Evolutionary conservation across 2,329 filamentous ascomycete genomes (phyloP).

Genomic region (Neonectria punicea): DNA sequence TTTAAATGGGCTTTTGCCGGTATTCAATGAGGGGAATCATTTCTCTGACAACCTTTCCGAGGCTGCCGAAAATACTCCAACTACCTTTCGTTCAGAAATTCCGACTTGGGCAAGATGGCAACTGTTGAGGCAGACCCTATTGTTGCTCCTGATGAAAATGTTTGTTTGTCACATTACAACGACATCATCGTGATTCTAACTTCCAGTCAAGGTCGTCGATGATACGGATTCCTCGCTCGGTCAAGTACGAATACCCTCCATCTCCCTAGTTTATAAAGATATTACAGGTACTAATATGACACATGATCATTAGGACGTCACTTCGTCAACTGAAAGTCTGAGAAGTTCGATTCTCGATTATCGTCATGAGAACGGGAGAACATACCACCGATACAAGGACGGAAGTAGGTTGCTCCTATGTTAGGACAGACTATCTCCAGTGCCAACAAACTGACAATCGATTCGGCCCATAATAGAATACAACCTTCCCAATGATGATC

Average conservation of each 20-base stretch:
- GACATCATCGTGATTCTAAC: background rate
- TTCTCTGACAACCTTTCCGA: background rate
- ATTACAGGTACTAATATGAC: background rate
- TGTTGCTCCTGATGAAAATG: background rate
- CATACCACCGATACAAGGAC: conserved; percentile 18
- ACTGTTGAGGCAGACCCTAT: background rate
- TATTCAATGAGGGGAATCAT: background rate
- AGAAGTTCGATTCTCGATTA: conserved; percentile 19
- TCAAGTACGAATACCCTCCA: background rate
- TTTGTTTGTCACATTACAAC: background rate
- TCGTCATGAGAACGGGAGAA: conserved; percentile 11
- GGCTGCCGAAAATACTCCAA: too few relatives aligned
- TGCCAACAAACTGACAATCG: background rate
- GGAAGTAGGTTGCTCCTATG: conserved; percentile 1
- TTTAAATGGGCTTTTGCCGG: background rate
- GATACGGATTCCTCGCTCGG: background rate
- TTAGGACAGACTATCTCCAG: background rate
- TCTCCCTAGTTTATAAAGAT: background rate
- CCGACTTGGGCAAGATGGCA: background rate
- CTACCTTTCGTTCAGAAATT: background rate
- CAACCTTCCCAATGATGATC: conserved; percentile 14
- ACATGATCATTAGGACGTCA: background rate
- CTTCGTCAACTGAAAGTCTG: conserved; percentile 7
- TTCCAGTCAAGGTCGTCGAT: background rate
- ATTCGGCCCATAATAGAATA: background rate